Evolutionary conservation across 192 early-diverging fungal species (phyloP), one percentile per base, ranked within the genome.

Genomic region (Backusella morwellensis): DNA sequence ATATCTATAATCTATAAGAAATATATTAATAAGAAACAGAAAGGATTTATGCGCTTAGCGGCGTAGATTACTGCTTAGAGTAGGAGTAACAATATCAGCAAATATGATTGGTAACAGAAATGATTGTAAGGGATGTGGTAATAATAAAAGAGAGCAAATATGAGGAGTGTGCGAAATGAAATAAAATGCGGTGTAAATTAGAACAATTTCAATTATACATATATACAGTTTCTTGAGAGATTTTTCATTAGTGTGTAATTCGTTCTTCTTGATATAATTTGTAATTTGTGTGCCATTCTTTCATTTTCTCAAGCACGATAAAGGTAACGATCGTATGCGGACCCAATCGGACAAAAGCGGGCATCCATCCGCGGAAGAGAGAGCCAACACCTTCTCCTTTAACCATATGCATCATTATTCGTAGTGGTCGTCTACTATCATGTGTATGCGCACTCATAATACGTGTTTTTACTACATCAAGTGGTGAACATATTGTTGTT

Each of bases 311-410:
- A 6, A 96, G 84, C 34, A 94, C 89, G 21, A 94, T 88, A 80
- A 96, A 95, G 0, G 94, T 95, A 19, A 93, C 87, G 44, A 94
- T 92, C 38, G 94, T 95, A 74, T 96, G 95, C 14, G 95, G 95
- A 0, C 92, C 93, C 38, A 96, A 84, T 52, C 95, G 86, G 34
- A 93, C 81, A 84, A 92, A 96, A 14, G 92, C 87, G 41, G 95
- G 94, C n/a, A 92, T 84, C 93, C 94, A 95, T 34, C 95, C 95
- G 84, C 94, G 93, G 81, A 93, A 96, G 23, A 96, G 69, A 6
- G 91, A 92, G 6, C 70, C n/a, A 0, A 87, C 66, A n/a, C 95
- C 95, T 86, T 96, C 95, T 29, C 80, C 82, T 66, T 84, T 84
- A 15, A 90, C 85, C 52, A 92, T 94, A 41, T 87, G 77, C 2